These are phyloP conservation scores for Hymenoscyphus scutula DNA, from an alignment of 2,329 filamentous ascomycete species.

Conservation along the genomic window DNA sequence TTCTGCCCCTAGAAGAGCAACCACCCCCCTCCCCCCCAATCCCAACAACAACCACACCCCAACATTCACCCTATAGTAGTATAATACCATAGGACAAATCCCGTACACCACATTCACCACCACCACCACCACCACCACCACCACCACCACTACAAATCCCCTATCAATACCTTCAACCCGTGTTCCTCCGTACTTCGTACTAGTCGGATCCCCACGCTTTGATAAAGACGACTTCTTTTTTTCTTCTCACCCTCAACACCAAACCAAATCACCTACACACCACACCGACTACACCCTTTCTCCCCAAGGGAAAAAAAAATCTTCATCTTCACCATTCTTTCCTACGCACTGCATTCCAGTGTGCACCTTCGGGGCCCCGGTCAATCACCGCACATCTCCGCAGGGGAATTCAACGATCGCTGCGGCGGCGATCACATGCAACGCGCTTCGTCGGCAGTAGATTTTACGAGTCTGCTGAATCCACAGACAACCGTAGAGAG, in stretches of 20 bases:
- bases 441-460: constrained; percentile 69
- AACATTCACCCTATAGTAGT: not conserved
- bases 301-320: not conserved
- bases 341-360: constrained; percentile 3
- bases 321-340: not conserved
- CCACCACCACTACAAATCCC: not conserved
- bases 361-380: constrained; percentile 3
- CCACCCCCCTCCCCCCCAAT: too few relatives aligned
- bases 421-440: constrained; percentile 64
- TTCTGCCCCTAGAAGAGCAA: not conserved
- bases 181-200: not conserved
- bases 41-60: not conserved
- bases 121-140: not conserved
- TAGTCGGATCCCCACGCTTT: not conserved
- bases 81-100: not conserved
- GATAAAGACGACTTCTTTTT: constrained; percentile 9
- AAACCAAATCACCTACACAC: not conserved
- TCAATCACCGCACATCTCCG: constrained; percentile 3
- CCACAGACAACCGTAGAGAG: constrained; percentile 46
- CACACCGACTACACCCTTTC: too few relatives aligned
- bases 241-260: constrained; percentile 3
- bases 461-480: constrained; percentile 74
- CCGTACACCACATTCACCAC: not conserved
- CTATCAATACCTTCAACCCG: not conserved
- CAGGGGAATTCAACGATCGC: constrained; percentile 35